Percentiles rank a stretch among this genome's conserved stretches.
Evolutionary conservation across 805 yeast genomes (phyloP).

Genomic region (Starmerella etchellsii): DNA sequence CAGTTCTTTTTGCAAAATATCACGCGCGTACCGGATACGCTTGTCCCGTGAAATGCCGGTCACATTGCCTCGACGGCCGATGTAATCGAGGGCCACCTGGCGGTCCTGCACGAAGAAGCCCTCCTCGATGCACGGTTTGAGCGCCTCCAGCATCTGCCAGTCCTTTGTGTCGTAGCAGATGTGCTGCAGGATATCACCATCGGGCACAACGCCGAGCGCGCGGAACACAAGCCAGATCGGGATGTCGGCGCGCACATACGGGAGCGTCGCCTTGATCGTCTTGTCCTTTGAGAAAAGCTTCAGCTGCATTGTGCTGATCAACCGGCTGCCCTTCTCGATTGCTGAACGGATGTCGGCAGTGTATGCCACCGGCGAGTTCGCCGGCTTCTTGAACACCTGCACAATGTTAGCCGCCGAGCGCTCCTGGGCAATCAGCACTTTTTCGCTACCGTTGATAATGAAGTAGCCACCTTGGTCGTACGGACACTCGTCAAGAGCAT

Average conservation of each 20-base stretch:
- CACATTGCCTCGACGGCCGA: conserved; percentile 97
- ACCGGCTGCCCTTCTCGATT: conserved; percentile 90
- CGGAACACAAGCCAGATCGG: conserved; percentile 95
- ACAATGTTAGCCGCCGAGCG: conserved; percentile 97
- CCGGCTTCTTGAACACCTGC: conserved; percentile 94
- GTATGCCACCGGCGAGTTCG: conserved; percentile 92
- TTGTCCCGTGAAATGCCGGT: conserved; percentile 92
- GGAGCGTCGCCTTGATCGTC: conserved; percentile 88
- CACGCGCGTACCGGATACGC: conserved; percentile 96
- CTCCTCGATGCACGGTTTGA: conserved; percentile 98
- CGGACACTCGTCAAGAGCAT: conserved; percentile 95
- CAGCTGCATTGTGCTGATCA: conserved; percentile 86
- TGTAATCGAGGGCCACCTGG: conserved; percentile 93
- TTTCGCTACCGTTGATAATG: conserved; percentile 95
- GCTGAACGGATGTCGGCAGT: conserved; percentile 96
- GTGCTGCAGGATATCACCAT: conserved; percentile 96
- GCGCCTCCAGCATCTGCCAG: conserved; percentile 99
- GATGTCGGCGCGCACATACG: conserved; percentile 90
- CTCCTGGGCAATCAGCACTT: conserved; percentile 96
- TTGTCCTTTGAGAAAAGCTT: conserved; percentile 71
- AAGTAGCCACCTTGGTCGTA: conserved; percentile 99
- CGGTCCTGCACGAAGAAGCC: conserved; percentile 97
- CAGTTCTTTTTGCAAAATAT: conserved; percentile 88
- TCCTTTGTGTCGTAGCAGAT: conserved; percentile 95
- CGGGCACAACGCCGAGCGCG: conserved; percentile 97